Conservation (phyloP, 495 filamentous ascomycete genomes). For the Sphaerosporella brunnea region DNA sequence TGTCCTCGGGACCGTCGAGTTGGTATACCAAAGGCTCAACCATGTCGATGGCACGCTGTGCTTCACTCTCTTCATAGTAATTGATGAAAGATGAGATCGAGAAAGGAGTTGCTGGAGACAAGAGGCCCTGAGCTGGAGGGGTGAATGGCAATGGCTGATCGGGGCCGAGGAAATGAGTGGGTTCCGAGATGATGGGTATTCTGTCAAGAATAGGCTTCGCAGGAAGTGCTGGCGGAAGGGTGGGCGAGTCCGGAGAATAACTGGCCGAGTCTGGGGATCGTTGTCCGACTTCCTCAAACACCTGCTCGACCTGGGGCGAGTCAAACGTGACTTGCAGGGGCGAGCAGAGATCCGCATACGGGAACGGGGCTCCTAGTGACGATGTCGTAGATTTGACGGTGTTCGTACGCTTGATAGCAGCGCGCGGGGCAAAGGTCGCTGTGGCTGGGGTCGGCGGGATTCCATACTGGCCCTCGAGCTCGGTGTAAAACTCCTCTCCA, state of each 20-base stretch:
- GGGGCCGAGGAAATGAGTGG: neutral
- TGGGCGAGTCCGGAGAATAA: conserved; percentile 17
- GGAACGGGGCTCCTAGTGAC: conserved; percentile 24
- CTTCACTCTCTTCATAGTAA: conserved; percentile 15
- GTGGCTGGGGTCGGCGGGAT: conserved; percentile 5
- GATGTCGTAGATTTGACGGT: conserved; percentile 22
- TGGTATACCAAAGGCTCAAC: conserved; percentile 1
- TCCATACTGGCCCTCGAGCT: conserved; percentile 30
- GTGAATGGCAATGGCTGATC: conserved; percentile 4
- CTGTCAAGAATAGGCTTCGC: conserved; percentile 29
- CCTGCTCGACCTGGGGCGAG: neutral
- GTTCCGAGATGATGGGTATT: conserved; percentile 19
- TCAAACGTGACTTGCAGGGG: neutral
- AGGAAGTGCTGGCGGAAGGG: conserved; percentile 17
- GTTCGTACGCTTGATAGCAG: conserved; percentile 3
- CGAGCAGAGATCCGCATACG: conserved; percentile 22
- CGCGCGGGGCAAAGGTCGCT: neutral
- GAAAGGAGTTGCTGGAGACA: conserved; percentile 34
- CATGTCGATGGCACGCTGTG: neutral
- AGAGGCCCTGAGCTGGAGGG: conserved; percentile 8
- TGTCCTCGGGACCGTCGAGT: conserved; percentile 3
- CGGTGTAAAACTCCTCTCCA: conserved; percentile 74
- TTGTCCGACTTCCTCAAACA: conserved; percentile 4
- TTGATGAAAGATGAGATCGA: conserved; percentile 29
- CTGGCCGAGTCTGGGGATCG: neutral